Evolutionary conservation across 192 early-diverging fungal species (phyloP), one percentile per base, ranked within the genome.

Genomic region (Backusella circina): DNA sequence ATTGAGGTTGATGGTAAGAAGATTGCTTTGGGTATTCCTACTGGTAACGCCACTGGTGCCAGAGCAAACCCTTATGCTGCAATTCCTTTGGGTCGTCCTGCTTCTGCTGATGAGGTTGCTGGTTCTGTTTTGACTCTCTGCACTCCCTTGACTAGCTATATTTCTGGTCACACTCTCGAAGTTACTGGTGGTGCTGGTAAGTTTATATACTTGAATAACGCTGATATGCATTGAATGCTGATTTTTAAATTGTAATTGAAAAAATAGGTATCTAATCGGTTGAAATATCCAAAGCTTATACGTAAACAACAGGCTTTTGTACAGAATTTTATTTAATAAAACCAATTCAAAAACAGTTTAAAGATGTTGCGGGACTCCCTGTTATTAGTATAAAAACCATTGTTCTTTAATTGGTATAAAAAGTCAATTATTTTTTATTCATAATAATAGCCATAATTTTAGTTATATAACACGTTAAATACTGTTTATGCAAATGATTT

Each of bases 151-250:
- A 79, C 87, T 18, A 76, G 76, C 32, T 90, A 88, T 72, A 80
- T 90, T 26, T 86, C 88, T 32, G 89, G 89, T 37, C 85, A 88
- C 71, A 84, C 82, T n/a, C 66, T 90, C 10, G 85, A 90, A 75
- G 88, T 90, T 39, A 90, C 89, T 68, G 89, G 89, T 69, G 88
- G 88, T 44, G 82, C 80, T 74, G 88, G 88, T 70, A 89, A 61
- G 54, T 61, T 5, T 28, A 13, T 61, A 28, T 8, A 26, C n/a
- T 57, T 57, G 26, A 61, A n/a, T n/a, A n/a, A n/a, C n/a, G n/a
- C 26, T 28, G 9, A 5, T 28, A 2, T 8, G 28, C 15, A 51
- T 21, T 4, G 8, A 23, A n/a, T n/a, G 21, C 21, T 51, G 50
- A 21, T 21, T 51, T 51, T 51, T 61, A 61, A 61, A 8, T 28